Base-by-base conservation (phyloP, 106 monocot species). In the Apostasia shenzhenica region DNA sequence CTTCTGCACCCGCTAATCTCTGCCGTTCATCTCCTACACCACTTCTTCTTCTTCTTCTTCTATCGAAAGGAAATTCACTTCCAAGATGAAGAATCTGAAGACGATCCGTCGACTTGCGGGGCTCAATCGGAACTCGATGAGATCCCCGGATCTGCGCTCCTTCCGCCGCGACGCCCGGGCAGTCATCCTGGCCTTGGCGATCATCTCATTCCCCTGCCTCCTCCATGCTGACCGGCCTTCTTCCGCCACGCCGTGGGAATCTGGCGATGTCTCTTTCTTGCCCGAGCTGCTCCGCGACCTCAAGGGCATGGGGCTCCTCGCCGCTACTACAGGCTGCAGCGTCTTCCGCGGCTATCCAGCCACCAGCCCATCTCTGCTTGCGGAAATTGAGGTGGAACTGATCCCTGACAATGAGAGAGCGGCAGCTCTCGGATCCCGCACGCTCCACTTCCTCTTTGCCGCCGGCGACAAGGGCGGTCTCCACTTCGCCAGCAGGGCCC, bases 1-100 rank as follows among this genome's bases (percentile, higher is more conserved):
- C 42, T 95, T 95, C 67, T 95, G 91, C 88, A 91, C 80, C 45
- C 91, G 94, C 85, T 91, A 95, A 57, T 71, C 42, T 3, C 45
- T 49, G 10, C 75, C 69, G 14, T 4, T 40, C 68, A 57, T 43
- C 3, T 47, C 52, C 26, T 46, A 41, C 49, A n/a, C 4, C 3
- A 14, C 50, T 38, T 71, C 59, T 55, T 60, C 40, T n/a, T 38
- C 55, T 37, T 69, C 55, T 55, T 13, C 14, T 45, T 4, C 49
- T 38, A 9, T 54, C 42, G 14, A 6, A 63, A 26, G 26, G 5
- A 12, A 53, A 58, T 2, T 50, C 4, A 65, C 8, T 48, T 48
- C 48, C 26, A 48, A 3, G 50, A 71, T 72, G 68, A 67, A 53
- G 48, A 39, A 67, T 41, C 45, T 47, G 2, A 57, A n/a, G 8